Base-by-base conservation (phyloP, 2,329 filamentous ascomycete species). In the Pseudonectria foliicola region DNA sequence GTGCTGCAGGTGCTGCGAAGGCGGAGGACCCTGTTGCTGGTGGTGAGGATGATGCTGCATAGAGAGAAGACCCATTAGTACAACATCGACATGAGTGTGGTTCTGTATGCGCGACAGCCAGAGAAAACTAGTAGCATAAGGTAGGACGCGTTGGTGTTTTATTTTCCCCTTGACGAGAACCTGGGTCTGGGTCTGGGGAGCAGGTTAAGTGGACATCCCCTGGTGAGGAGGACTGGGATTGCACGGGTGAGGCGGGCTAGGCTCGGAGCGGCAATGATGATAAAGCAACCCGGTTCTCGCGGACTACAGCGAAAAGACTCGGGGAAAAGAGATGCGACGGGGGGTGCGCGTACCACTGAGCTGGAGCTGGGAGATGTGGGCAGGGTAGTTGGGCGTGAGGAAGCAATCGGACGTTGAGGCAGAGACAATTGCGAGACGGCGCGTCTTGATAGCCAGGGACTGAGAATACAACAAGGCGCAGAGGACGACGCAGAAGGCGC, bases 1-100 rank as follows among this genome's bases (percentile, higher is more conserved):
- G 59, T 84, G 79, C 49, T 84, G 82, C 49, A 82, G 73, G 57
- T 83, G 70, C 55, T 76, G 73, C 49, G 72, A 63, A 64, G 72
- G 68, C 54, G 77, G 75, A 64, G 80, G 78, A 75, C 80, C 82
- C 70, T 84, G 78, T 64, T 78, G 77, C 60, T 77, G 67, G 61
- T 81, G 76, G 69, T 83, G 80, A 67, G 78, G 73, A 69, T 84
- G 81, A 74, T 85, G 81, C 80, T 86, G 77, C 72, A 75, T 73
- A 70, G 66, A 71, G 65, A 69, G 68, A 62, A 73, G 61, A 65
- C 68, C 66, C 66, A 73, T 77, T 72, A 76, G 73, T 74, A 59
- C 60, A 49, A 52, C 53, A 54, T 59, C 50, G 54, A 59, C 56
- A 55, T 49, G 53, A 53, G 46, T 48, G 57, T 51, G 18, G 18